Conservation (phyloP, 2,329 filamentous ascomycete genomes). For the Penicillium sp. region DNA sequence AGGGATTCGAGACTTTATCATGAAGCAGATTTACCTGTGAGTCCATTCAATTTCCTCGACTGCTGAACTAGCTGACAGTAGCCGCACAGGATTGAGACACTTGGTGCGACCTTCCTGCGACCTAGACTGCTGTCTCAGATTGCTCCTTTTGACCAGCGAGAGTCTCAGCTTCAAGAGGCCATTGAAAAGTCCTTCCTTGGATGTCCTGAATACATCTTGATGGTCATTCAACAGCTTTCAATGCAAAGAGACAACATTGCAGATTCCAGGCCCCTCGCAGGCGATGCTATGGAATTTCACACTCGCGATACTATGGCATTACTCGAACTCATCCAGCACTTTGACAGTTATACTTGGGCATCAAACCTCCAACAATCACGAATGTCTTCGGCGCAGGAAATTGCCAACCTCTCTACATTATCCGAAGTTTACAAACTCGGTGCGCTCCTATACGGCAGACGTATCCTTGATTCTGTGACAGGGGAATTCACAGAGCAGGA, state of each 20-base stretch:
- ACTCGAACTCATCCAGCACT: constrained; percentile 19
- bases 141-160: constrained; percentile 11
- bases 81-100: constrained; percentile 28
- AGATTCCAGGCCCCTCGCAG: constrained; percentile 3
- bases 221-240: constrained; percentile 26
- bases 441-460: constrained; percentile 29
- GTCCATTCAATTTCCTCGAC: neutral
- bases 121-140: constrained; percentile 28
- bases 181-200: constrained; percentile 35
- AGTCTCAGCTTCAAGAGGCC: constrained; percentile 19
- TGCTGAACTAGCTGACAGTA: neutral
- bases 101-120: constrained; percentile 32
- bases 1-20: constrained; percentile 28
- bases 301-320: constrained; percentile 13
- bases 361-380: constrained; percentile 15
- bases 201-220: constrained; percentile 32
- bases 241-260: constrained; percentile 24
- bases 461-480: constrained; percentile 27
- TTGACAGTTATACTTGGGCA: constrained; percentile 28
- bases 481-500: constrained; percentile 13
- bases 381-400: constrained; percentile 11
- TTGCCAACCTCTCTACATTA: constrained; percentile 22
- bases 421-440: constrained; percentile 29
- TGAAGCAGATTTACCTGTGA: constrained; percentile 29
- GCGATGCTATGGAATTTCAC: constrained; percentile 1